Conservation (phyloP, 345 rosid species). For the Citrus inodora region DNA sequence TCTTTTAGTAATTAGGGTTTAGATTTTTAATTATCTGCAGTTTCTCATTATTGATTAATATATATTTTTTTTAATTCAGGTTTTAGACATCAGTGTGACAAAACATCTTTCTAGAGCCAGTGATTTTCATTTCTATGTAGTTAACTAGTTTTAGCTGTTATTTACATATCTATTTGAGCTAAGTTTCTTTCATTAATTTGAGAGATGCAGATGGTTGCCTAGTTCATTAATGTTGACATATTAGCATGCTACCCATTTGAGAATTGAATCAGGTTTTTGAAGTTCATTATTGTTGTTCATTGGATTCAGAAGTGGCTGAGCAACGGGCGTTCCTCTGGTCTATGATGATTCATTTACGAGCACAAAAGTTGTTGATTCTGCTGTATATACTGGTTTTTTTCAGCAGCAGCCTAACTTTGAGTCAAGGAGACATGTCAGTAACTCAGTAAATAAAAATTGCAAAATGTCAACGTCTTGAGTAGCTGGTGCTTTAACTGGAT, state of each 20-base stretch:
- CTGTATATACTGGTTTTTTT: conserved; percentile 24
- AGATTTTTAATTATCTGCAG: neutral
- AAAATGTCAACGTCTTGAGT: neutral
- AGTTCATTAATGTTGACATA: neutral
- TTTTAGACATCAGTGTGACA: neutral
- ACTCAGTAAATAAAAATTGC: conserved; percentile 22
- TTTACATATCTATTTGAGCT: neutral
- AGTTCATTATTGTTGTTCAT: neutral
- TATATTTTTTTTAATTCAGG: too few species aligned
- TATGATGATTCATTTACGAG: conserved; percentile 20
- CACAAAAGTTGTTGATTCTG: conserved; percentile 10
- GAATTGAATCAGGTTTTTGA: neutral
- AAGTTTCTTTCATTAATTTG: too few species aligned
- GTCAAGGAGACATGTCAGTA: conserved; percentile 38
- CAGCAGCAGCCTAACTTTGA: conserved; percentile 14
- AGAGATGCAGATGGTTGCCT: neutral
- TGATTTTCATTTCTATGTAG: neutral
- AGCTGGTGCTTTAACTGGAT: neutral
- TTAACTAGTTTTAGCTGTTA: neutral
- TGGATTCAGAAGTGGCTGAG: conserved; percentile 1
- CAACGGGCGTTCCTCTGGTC: neutral
- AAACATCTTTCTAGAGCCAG: neutral
- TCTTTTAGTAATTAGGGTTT: neutral
- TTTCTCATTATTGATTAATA: neutral
- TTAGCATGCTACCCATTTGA: neutral